Evolutionary conservation across 2,329 filamentous ascomycete species (phyloP), one percentile per base, ranked within the genome.

Genomic region (Pseudogymnoascus sp.): DNA sequence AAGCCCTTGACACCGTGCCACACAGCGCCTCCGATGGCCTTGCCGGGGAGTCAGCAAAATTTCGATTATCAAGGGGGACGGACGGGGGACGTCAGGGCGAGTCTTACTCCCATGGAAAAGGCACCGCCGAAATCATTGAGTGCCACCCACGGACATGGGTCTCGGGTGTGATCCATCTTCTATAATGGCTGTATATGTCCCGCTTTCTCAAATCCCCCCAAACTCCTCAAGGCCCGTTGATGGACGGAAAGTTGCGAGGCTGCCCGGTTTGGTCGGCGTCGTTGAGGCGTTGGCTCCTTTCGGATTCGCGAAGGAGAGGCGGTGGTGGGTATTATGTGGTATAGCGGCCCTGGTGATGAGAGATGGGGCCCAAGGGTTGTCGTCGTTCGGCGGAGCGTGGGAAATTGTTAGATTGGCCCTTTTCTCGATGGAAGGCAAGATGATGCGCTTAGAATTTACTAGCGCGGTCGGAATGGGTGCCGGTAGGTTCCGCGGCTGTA

Each of bases 1-100:
- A 91, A 95, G 65, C 93, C 95, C 80, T 99, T 99, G 68, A 97
- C 89, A 72, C 93, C 93, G 79, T 97, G 93, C 93, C 93, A 97
- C 75, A 97, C 88, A 72, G 90, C 89, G 72, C 89, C 88, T 72
- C 88, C 87, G 69, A 91, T 88, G 66, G 86, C 87, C 87, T 90
- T 25, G 23, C 36, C 23, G 23, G 6, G 3, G 14, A 16, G 62
- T 63, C 36, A 63, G 62, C 40, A 37, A 43, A 61, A 61, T 23
- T 31, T 63, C 23, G 31, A 34, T 34, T 9, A 37, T 23, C 37
- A 25, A n/a, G 21, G 37, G 36, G 38, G 59, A 23, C 34, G 18
- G 34, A 43, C 40, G 28, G 31, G 31, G 34, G 23, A 4, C 40
- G 34, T 8, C 21, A 36, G 56, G 59, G 28, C 21, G 40, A 12